A percentile compares a stretch with the other conserved stretches of the same genome.
Evolutionary conservation across 306 rosid species (phyloP).

Genomic region (Prosopis cineraria): DNA sequence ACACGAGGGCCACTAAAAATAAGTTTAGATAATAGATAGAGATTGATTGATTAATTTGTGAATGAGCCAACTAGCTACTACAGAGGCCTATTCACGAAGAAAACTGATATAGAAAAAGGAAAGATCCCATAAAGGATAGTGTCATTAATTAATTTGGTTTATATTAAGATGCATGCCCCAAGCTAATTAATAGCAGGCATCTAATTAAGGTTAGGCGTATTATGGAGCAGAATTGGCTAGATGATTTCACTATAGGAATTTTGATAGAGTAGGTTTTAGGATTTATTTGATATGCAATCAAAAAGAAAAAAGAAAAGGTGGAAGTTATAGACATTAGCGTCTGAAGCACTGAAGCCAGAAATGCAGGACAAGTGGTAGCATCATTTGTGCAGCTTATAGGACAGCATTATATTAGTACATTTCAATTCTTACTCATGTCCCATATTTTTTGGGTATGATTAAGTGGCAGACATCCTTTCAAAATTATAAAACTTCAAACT

Average conservation of each 20-base stretch:
- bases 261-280: background rate
- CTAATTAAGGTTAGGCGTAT: constrained; percentile 13
- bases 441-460: background rate
- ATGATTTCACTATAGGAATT: constrained; percentile 2
- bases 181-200: background rate
- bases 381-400: background rate
- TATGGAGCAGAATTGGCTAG: background rate
- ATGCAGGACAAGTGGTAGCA: constrained; percentile 14
- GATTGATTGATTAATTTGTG: constrained; percentile 24
- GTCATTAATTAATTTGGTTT: background rate
- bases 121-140: background rate
- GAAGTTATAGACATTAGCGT: background rate
- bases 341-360: constrained; percentile 3
- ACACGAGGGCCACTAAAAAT: background rate
- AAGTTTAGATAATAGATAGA: constrained; percentile 5
- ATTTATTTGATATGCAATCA: constrained; percentile 5
- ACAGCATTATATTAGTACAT: background rate
- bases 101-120: background rate
- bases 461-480: background rate
- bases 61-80: constrained; percentile 15
- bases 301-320: background rate
- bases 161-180: background rate
- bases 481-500: background rate
- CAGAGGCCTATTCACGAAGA: background rate
- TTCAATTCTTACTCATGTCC: background rate